Percentiles rank a stretch among this genome's conserved stretches.
Conservation (phyloP, 2,329 filamentous ascomycete genomes). For the Didymellaceae sp. region DNA sequence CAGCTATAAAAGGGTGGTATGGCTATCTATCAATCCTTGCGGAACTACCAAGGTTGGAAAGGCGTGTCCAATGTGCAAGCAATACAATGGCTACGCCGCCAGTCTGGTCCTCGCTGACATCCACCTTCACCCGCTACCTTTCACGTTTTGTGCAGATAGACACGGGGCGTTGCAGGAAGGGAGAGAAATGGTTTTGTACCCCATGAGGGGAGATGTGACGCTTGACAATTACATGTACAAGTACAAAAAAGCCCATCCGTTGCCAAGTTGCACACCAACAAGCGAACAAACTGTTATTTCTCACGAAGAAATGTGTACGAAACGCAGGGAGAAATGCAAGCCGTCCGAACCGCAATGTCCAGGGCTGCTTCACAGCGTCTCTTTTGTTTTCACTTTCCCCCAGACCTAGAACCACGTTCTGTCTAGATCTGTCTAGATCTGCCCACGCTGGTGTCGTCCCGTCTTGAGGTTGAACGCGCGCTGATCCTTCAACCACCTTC, state of each 20-base stretch:
- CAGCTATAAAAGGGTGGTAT: slow-evolving; percentile 45
- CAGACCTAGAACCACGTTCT: too few relatives aligned
- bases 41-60: not conserved
- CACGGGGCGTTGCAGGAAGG: too few relatives aligned
- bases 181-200: not conserved
- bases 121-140: too few relatives aligned
- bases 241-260: slow-evolving; percentile 17
- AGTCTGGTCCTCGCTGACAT: too few relatives aligned
- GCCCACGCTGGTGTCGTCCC: slow-evolving; percentile 60
- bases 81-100: too few relatives aligned
- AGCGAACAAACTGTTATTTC: too few relatives aligned
- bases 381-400: not conserved
- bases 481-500: slow-evolving; percentile 97
- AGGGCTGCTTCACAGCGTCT: too few relatives aligned
- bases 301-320: slow-evolving; percentile 8
- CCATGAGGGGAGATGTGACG: slow-evolving; percentile 21
- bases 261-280: too few relatives aligned
- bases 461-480: slow-evolving; percentile 87
- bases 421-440: slow-evolving; percentile 2
- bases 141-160: too few relatives aligned
- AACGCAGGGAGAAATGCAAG: not conserved
- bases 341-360: not conserved
- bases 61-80: too few relatives aligned
- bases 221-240: slow-evolving; percentile 22
- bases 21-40: too few relatives aligned